Conservation (phyloP, 1,139 yeast genomes). For the Lodderomyces oxycetoniae region DNA sequence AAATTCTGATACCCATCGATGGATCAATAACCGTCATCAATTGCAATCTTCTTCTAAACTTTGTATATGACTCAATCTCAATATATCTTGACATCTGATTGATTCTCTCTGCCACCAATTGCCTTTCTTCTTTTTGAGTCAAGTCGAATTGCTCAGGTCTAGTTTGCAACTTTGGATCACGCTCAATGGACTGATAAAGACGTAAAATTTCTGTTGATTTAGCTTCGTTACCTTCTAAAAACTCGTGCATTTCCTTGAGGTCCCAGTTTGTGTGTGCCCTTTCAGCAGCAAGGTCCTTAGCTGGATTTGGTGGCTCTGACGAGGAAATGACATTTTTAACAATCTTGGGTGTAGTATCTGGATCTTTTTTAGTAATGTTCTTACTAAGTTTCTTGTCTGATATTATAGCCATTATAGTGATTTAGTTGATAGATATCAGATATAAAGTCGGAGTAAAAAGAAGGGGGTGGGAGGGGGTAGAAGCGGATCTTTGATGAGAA, state of each 20-base stretch:
- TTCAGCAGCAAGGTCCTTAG: slow-evolving; percentile 13
- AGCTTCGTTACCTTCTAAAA: slow-evolving; percentile 42
- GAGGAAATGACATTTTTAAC: slow-evolving; percentile 11
- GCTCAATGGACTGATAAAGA: slow-evolving; percentile 43
- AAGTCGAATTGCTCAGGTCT: slow-evolving; percentile 37
- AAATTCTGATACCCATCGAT: slow-evolving; percentile 45
- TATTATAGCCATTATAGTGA: slow-evolving; percentile 10
- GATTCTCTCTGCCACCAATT: slow-evolving; percentile 40
- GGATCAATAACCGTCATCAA: slow-evolving; percentile 47
- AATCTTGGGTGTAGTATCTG: slow-evolving; percentile 11
- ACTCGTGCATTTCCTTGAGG: slow-evolving; percentile 41
- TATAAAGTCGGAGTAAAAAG: not conserved
- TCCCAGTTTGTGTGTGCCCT: slow-evolving; percentile 26
- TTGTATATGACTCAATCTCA: slow-evolving; percentile 36
- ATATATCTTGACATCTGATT: slow-evolving; percentile 41
- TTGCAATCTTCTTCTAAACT: slow-evolving; percentile 36
- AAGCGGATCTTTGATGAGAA: not conserved
- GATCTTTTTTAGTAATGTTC: slow-evolving; percentile 10
- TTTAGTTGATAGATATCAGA: not conserved
- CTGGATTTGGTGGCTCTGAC: slow-evolving; percentile 12
- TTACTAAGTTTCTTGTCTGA: slow-evolving; percentile 4
- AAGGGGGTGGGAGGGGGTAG: too few species aligned
- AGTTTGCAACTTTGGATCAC: slow-evolving; percentile 44
- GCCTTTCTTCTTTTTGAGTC: slow-evolving; percentile 40
- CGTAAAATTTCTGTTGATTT: slow-evolving; percentile 30